Percentiles rank a stretch among this genome's conserved stretches.
Evolutionary conservation across 768 basidiomycete genomes (phyloP).

Genomic region (Pholiota conissans): DNA sequence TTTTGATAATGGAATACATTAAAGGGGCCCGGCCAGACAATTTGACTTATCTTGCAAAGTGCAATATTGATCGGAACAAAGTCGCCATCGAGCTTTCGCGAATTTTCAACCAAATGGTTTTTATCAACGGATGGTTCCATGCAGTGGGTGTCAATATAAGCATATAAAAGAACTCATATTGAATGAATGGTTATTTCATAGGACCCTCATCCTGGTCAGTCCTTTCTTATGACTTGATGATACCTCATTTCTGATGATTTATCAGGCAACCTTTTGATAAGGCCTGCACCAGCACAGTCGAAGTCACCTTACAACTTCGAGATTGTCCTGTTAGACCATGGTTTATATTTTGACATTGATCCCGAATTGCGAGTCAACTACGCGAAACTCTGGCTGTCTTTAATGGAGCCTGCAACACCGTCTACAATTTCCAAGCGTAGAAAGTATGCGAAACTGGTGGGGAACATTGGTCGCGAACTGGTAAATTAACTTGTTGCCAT

Average conservation of each 20-base stretch:
- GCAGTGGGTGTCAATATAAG: conserved; percentile 48
- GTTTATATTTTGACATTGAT: conserved; percentile 90
- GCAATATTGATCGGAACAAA: conserved; percentile 89
- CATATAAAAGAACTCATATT: neutral
- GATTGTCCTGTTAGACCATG: conserved; percentile 92
- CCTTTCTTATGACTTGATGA: neutral
- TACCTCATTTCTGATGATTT: neutral
- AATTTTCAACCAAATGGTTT: conserved; percentile 96
- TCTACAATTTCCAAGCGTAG: conserved; percentile 65
- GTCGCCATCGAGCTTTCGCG: conserved; percentile 87
- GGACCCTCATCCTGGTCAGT: conserved; percentile 84
- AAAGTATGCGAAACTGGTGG: conserved; percentile 88
- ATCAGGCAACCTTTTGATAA: conserved; percentile 86
- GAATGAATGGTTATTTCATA: conserved; percentile 26
- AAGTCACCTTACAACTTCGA: conserved; percentile 93
- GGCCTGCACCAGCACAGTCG: conserved; percentile 61
- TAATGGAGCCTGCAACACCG: conserved; percentile 74
- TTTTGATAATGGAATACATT: conserved; percentile 94
- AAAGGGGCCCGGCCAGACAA: conserved; percentile 89
- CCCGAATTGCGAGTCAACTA: conserved; percentile 79
- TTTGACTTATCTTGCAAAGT: conserved; percentile 73
- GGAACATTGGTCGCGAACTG: conserved; percentile 85
- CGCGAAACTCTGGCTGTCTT: conserved; percentile 86
- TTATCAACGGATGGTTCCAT: conserved; percentile 90
- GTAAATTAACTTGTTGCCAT: conserved; percentile 42